Evolutionary conservation across 805 yeast genomes (phyloP), one percentile per base, ranked within the genome.

Genomic region (Spathaspora sp.): DNA sequence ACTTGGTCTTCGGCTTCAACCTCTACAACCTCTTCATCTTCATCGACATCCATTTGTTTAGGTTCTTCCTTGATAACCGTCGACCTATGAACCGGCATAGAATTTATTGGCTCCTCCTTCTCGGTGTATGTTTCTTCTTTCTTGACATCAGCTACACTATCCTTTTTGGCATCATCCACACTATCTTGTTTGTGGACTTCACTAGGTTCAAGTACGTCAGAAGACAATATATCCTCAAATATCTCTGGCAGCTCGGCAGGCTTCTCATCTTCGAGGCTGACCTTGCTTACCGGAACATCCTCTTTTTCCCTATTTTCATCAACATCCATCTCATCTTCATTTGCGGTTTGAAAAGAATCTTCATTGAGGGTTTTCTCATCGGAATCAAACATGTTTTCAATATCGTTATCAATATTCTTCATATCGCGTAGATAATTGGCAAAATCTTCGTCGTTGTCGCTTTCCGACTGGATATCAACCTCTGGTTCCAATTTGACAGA

Each of bases 351-450:
- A 35, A n/a, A 3, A 35, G 40, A 35, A 35, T 11, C n/a, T 14
- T 4, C n/a, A 31, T 31, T 31, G 35, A 35, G n/a, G 18, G n/a
- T 9, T 18, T 17, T 18, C 5, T n/a, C 44, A 40, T 10, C 26
- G 3, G 23, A 60, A n/a, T 52, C 47, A 35, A n/a, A 14, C 40
- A 35, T 3, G 3, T 26, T 59, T 55, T 14, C 40, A 14, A 35
- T 35, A n/a, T 35, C 40, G 7, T 35, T 17, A 14, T n/a, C 14
- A 3, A 63, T 55, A 9, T 54, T 52, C 44, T 53, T 50, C 23
- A 63, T 60, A 28, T 60, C 66, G 16, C 55, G 48, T 16, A 63
- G 55, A 39, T 58, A 60, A 16, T 56, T 54, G 3, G 55, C 49
- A 49, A 28, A 46, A 16, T 52, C 48, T 7, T 39, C 43, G 20